phyloP scores from a whole-genome alignment of 176 grass and related monocot genomes.

The Phragmites australis region DNA sequence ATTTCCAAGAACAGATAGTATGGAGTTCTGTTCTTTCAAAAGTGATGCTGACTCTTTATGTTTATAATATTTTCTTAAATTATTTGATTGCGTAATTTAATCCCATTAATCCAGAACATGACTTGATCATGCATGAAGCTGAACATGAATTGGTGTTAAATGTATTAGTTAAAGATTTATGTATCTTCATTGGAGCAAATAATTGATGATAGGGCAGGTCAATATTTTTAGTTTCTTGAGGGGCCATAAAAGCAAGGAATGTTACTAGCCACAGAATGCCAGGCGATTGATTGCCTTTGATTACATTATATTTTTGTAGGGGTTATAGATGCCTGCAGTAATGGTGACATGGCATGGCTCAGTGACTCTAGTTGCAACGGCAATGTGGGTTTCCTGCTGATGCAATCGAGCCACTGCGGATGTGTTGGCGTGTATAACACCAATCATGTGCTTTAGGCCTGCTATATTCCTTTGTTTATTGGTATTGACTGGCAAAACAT shows the following conservation, averaged over 20 bases:
- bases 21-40: neutral
- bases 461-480: too few relatives aligned
- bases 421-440: too few relatives aligned
- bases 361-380: too few relatives aligned
- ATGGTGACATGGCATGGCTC: neutral
- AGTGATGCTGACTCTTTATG: neutral
- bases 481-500: too few relatives aligned
- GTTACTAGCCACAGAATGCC: neutral
- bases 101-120: constrained; percentile 15
- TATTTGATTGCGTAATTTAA: neutral
- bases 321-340: neutral
- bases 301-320: neutral
- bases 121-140: neutral
- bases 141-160: neutral
- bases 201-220: neutral
- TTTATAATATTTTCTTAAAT: neutral
- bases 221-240: neutral
- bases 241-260: neutral
- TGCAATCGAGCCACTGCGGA: too few relatives aligned
- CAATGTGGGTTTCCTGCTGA: too few relatives aligned
- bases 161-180: constrained; percentile 7
- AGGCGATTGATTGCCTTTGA: neutral
- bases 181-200: neutral
- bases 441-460: too few relatives aligned
- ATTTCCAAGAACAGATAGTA: neutral